Conservation (phyloP, 225 moss, liverwort and hornwort species). For the Antitrichia curtipendula region DNA sequence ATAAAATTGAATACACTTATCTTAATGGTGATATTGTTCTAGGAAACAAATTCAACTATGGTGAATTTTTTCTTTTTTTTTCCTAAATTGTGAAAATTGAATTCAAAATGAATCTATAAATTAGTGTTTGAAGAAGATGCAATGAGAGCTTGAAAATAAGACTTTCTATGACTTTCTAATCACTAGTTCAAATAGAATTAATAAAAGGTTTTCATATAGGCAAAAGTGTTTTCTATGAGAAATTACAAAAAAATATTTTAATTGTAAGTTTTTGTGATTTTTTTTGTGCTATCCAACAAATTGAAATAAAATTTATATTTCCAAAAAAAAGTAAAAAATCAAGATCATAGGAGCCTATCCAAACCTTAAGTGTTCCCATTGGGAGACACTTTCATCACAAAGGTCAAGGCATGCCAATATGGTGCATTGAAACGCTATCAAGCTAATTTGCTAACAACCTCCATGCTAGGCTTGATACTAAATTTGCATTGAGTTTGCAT, state of each 20-base stretch:
- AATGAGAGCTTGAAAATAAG: not conserved
- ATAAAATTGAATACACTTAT: not conserved
- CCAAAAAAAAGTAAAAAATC: not conserved
- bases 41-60: not conserved
- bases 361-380: too few relatives aligned
- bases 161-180: not conserved
- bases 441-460: too few relatives aligned
- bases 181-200: not conserved
- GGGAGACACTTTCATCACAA: too few relatives aligned
- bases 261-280: not conserved
- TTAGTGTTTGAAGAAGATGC: not conserved
- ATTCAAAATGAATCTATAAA: not conserved
- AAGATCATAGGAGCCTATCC: accelerated
- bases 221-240: not conserved
- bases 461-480: too few relatives aligned
- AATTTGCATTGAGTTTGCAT: too few relatives aligned
- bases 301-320: not conserved
- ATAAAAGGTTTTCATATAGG: not conserved
- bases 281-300: accelerated
- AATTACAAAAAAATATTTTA: too few relatives aligned
- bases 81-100: not conserved
- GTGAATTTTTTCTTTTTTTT: not conserved
- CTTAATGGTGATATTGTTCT: not conserved
- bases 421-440: too few relatives aligned
- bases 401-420: too few relatives aligned